Evolutionary conservation across 805 yeast genomes (phyloP), one percentile per base, ranked within the genome.

Genomic region (Tanozyma kutaoensis): DNA sequence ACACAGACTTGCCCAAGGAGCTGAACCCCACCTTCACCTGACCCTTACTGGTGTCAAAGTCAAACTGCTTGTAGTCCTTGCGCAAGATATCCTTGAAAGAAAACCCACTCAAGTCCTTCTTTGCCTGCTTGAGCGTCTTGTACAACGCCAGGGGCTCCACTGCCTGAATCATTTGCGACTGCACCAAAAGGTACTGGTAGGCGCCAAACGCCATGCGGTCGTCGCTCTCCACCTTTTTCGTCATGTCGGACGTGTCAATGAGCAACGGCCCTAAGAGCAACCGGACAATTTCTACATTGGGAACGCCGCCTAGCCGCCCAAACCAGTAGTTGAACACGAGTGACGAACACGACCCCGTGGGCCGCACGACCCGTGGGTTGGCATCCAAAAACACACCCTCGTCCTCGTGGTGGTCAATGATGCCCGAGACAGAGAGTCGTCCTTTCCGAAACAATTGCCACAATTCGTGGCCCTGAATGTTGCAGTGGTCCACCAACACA

Each of bases 371-470:
- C 28, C 91, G 52, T 0, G 95, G 95, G 1, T 28, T 28, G 0
- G 72, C 72, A 24, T 68, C 55, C 12, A 37, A 20, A 36, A 58
- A 70, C 7, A 52, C 48, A 0, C 54, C 54, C 35, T 75, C 78
- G 40, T 86, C 95, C 12, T 64, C 77, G 46, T 88, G 98, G 46
- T 88, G 98, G 46, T 88, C 98, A 15, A 91, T 69, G 5, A 91
- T 70, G 0, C 74, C 76, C 1, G 50, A 48, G 0, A 78, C 72
- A 4, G 48, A 39, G 5, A 48, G 26, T 7, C 36, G 32, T 3
- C 43, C 37, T 3, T 43, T 28, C 9, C 55, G 39, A 24, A 46
- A 46, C 7, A 42, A 32, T 12, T 41, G 45, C 10, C 40, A 45
- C 28, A 65, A 41, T 2, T 52, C 46, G 16, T 43, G 60, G 10